A percentile compares a stretch with the other conserved stretches of the same genome.
Evolutionary conservation across 345 rosid genomes (phyloP).

Genomic region (Aquilaria malaccensis): DNA sequence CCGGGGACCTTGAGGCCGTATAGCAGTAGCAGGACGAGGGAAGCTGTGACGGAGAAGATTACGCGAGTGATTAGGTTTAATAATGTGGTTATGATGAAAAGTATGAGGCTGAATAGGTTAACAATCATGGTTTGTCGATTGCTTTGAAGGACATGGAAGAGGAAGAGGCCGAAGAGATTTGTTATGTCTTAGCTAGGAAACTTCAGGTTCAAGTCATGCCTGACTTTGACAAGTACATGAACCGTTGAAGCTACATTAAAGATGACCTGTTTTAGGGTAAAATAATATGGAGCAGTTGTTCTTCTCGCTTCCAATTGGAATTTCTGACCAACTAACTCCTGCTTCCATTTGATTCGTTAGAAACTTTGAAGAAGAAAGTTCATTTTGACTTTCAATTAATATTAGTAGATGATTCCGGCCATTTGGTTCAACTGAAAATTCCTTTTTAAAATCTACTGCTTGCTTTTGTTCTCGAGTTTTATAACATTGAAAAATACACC

Average conservation of each 20-base stretch:
- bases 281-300: constrained; percentile 9
- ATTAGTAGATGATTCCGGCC: too few species aligned
- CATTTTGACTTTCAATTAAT: too few species aligned
- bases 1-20: constrained; percentile 26
- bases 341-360: too few species aligned
- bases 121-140: constrained; percentile 19
- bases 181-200: too few species aligned
- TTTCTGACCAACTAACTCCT: not conserved
- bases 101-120: constrained; percentile 19
- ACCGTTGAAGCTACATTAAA: not conserved
- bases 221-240: constrained; percentile 1
- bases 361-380: too few species aligned
- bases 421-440: too few species aligned
- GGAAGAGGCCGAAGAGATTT: too few species aligned
- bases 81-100: constrained; percentile 14
- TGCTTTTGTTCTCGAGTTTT: too few species aligned
- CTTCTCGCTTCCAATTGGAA: constrained; percentile 12
- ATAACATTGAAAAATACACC: too few species aligned
- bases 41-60: constrained; percentile 20
- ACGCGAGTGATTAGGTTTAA: constrained; percentile 18
- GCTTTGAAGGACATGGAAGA: not conserved
- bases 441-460: too few species aligned
- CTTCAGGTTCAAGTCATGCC: too few species aligned
- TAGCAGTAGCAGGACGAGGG: constrained; percentile 22
- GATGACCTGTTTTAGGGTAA: not conserved